phyloP scores from a whole-genome alignment of 225 moss, liverwort and hornwort species.

The Pseudisothecium myosuroides region DNA sequence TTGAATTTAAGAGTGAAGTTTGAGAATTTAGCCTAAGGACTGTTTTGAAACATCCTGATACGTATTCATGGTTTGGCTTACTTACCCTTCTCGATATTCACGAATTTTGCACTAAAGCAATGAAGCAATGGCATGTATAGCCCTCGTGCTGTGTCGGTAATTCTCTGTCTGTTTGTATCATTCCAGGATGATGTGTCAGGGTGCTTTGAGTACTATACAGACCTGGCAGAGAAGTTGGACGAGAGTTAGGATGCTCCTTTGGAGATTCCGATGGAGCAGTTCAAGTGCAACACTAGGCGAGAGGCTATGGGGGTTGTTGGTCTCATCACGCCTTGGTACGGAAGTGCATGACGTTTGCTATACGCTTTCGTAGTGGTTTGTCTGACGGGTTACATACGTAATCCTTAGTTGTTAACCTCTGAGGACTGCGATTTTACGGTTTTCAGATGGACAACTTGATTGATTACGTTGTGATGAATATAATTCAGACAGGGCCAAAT shows the following conservation, averaged over 20 bases:
- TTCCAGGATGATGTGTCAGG: slow-evolving; percentile 94
- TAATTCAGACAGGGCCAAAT: not conserved
- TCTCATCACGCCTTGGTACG: slow-evolving; percentile 90
- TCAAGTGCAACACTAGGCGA: slow-evolving; percentile 60
- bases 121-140: not conserved
- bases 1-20: not conserved
- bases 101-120: not conserved
- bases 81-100: not conserved
- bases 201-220: slow-evolving; percentile 97
- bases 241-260: slow-evolving; percentile 56
- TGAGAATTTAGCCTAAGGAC: not conserved
- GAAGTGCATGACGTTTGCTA: not conserved
- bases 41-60: not conserved
- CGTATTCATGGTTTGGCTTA: not conserved
- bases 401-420: too few species aligned
- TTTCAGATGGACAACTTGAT: not conserved
- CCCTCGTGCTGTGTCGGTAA: not conserved
- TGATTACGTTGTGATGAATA: not conserved
- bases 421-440: not conserved
- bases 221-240: slow-evolving; percentile 82
- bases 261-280: slow-evolving; percentile 89
- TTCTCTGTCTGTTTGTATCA: not conserved
- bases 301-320: slow-evolving; percentile 81
- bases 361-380: not conserved
- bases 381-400: not conserved